Evolutionary conservation across 2,329 filamentous ascomycete species (phyloP).

Genomic region (Chaetomiaceae sp.): DNA sequence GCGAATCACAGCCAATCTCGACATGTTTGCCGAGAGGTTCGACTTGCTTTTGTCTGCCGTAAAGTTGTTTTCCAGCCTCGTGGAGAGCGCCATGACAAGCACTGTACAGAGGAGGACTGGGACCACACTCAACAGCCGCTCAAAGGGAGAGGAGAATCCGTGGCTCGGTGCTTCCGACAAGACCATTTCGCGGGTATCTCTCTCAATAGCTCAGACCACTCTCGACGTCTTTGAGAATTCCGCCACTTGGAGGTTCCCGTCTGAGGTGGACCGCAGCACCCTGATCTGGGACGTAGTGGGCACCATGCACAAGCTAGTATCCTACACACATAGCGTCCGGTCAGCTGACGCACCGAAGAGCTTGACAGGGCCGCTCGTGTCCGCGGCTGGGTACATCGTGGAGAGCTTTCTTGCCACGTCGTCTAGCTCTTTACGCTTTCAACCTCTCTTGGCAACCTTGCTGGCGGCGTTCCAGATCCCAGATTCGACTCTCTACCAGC

Average conservation of each 20-base stretch:
- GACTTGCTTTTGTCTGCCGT: constrained; percentile 72
- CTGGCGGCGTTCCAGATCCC: constrained; percentile 57
- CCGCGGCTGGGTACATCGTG: constrained; percentile 70
- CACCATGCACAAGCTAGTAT: constrained; percentile 67
- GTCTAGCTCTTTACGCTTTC: constrained; percentile 66
- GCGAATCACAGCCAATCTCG: constrained; percentile 74
- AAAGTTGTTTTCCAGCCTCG: constrained; percentile 66
- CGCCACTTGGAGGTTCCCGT: constrained; percentile 76
- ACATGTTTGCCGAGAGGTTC: constrained; percentile 72
- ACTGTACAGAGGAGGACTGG: constrained; percentile 62
- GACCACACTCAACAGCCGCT: constrained; percentile 45
- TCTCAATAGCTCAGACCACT: constrained; percentile 68
- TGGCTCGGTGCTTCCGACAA: constrained; percentile 75
- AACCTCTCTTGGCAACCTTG: constrained; percentile 70
- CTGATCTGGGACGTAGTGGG: constrained; percentile 65
- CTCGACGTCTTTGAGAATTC: constrained; percentile 84
- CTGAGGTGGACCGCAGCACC: constrained; percentile 61
- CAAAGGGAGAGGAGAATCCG: constrained; percentile 46
- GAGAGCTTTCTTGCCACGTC: constrained; percentile 71
- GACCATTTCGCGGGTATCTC: constrained; percentile 65
- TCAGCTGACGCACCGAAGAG: constrained; percentile 40
- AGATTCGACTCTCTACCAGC: constrained; percentile 58
- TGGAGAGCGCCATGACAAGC: constrained; percentile 70
- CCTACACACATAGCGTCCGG: constrained; percentile 71
- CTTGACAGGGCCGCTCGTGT: constrained; percentile 59